phyloP scores from a whole-genome alignment of 192 early-diverging fungal genomes.

The Umbelopsis sp. region DNA sequence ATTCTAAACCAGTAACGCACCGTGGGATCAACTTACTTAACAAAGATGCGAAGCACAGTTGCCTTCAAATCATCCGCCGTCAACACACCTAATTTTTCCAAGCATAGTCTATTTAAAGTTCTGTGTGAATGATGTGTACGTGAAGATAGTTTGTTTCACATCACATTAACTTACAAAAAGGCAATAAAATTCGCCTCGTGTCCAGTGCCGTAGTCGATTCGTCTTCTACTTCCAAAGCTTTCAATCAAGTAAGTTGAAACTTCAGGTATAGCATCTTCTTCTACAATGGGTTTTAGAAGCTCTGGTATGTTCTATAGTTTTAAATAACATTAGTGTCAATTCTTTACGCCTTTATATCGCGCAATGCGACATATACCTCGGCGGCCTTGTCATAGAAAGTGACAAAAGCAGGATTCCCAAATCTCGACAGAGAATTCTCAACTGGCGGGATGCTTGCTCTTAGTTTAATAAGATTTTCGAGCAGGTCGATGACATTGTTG shows the following conservation, averaged over 20 bases:
- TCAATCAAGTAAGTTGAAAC: slow-evolving; percentile 78
- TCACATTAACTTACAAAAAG: slow-evolving; percentile 62
- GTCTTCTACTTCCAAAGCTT: slow-evolving; percentile 86
- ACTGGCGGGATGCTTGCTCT: slow-evolving; percentile 72
- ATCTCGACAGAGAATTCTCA: slow-evolving; percentile 77
- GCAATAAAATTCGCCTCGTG: slow-evolving; percentile 93
- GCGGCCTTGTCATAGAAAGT: slow-evolving; percentile 81
- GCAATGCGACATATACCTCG: slow-evolving; percentile 54
- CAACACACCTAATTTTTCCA: slow-evolving; percentile 75
- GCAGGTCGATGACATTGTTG: slow-evolving; percentile 59
- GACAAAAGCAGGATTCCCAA: slow-evolving; percentile 95
- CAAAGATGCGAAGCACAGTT: slow-evolving; percentile 78
- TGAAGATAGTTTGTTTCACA: neutral
- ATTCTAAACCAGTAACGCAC: neutral
- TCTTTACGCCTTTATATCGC: neutral
- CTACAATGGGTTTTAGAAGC: slow-evolving; percentile 22
- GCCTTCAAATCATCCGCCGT: slow-evolving; percentile 71
- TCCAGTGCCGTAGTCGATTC: slow-evolving; percentile 98
- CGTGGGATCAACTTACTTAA: slow-evolving; percentile 43
- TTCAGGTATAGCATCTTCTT: slow-evolving; percentile 48
- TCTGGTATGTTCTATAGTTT: slow-evolving; percentile 25
- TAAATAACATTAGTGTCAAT: neutral
- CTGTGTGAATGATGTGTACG: neutral
- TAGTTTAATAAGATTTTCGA: slow-evolving; percentile 67
- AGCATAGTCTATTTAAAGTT: slow-evolving; percentile 59